Evolutionary conservation across 225 moss, liverwort and hornwort species (phyloP).

Genomic region (Polytrichum commune): DNA sequence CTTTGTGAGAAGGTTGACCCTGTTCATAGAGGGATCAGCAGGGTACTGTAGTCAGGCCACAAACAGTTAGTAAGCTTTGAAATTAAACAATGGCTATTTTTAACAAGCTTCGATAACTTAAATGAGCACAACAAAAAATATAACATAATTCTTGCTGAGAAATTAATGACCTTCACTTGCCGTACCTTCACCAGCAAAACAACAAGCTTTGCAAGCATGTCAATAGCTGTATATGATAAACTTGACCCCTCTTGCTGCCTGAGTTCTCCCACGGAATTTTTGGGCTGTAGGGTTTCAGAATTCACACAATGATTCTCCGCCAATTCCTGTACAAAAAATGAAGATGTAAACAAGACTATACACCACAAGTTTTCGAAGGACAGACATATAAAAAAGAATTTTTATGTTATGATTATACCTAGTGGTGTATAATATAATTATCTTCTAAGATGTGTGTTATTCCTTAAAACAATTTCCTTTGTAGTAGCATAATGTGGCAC

Average conservation of each 20-base stretch:
- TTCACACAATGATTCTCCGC: constrained; percentile 82
- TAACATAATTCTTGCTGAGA: not conserved
- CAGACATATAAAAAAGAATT: not conserved
- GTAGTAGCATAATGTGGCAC: no score
- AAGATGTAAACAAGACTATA: no score
- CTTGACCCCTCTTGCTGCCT: constrained; percentile 54
- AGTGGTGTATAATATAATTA: no score
- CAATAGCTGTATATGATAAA: constrained; percentile 85
- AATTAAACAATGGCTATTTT: not conserved
- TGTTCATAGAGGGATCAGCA: constrained; percentile 84
- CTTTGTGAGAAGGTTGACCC: constrained; percentile 92
- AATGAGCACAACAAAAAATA: no score
- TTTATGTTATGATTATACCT: no score
- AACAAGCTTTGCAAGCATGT: constrained; percentile 97
- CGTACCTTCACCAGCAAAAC: constrained; percentile 82
- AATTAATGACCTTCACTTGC: no score
- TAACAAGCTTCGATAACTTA: not conserved
- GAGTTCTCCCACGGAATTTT: constrained; percentile 52
- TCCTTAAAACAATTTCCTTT: no score
- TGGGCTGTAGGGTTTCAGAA: constrained; percentile 56
- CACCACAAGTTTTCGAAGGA: no score
- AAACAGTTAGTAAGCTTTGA: no score
- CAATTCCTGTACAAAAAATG: constrained; percentile 52
- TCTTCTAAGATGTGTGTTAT: no score
- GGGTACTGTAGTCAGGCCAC: constrained; percentile 37